Conservation (phyloP, 176 grass and related monocot species). For the Raddia distichophylla region DNA sequence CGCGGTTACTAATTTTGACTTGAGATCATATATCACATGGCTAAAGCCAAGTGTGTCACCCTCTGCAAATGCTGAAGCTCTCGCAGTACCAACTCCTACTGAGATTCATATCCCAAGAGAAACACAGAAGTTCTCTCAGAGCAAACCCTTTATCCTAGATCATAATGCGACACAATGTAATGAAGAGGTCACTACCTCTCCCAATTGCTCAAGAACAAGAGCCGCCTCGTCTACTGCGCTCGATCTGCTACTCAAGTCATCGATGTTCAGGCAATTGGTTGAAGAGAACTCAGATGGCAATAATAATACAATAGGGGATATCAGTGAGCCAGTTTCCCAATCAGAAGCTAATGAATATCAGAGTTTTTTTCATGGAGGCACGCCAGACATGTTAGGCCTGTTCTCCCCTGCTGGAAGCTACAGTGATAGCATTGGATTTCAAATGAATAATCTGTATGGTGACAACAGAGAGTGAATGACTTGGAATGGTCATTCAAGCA, state of each 20-base stretch:
- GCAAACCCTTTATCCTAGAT: conserved; percentile 4
- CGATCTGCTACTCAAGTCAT: conserved; percentile 37
- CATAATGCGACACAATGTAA: conserved; percentile 17
- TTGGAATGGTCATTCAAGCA: conserved; percentile 18
- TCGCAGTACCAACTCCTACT: background rate
- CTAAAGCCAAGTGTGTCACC: conserved; percentile 25
- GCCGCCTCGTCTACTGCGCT: conserved; percentile 28
- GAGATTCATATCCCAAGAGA: background rate
- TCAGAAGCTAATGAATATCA: conserved; percentile 16
- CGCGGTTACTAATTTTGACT: conserved; percentile 49
- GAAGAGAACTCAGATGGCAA: conserved; percentile 41
- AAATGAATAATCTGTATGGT: background rate
- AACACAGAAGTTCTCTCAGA: background rate
- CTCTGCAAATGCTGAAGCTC: background rate
- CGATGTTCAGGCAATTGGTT: conserved; percentile 36
- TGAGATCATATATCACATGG: conserved; percentile 50
- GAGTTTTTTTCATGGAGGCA: background rate
- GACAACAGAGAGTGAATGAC: background rate
- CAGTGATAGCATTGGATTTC: conserved; percentile 2
- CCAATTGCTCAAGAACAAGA: conserved; percentile 27
- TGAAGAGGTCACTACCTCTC: background rate
- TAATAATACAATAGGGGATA: background rate
- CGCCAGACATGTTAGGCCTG: background rate
- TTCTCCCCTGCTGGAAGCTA: background rate
- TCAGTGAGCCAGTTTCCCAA: background rate